phyloP scores from a whole-genome alignment of 1,284 basidiomycete species.

The Moniliella sp. region DNA sequence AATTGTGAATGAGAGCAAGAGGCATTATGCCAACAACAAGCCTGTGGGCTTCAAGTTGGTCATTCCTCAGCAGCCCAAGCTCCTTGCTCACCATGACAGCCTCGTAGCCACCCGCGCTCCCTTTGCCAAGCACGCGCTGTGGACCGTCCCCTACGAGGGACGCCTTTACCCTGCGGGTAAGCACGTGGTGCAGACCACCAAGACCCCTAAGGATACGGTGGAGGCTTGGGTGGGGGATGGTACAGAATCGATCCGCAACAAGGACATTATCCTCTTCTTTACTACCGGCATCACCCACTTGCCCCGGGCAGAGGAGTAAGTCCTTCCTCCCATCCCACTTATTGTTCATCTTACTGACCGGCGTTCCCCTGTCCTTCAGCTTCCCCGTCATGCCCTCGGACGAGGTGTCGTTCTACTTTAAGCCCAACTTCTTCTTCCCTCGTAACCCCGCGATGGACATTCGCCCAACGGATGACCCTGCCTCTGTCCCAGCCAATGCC shows the following conservation, averaged over 20 bases:
- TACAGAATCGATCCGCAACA: slow-evolving; percentile 43
- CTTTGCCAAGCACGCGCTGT: slow-evolving; percentile 56
- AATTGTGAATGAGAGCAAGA: slow-evolving; percentile 42
- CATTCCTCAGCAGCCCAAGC: slow-evolving; percentile 45
- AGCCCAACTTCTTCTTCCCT: slow-evolving; percentile 64
- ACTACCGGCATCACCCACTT: slow-evolving; percentile 63
- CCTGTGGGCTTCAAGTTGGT: slow-evolving; percentile 48
- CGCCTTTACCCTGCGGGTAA: slow-evolving; percentile 66
- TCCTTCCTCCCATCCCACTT: slow-evolving; percentile 26
- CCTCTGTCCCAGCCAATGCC: slow-evolving; percentile 2
- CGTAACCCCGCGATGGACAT: slow-evolving; percentile 68
- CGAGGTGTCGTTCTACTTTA: slow-evolving; percentile 50
- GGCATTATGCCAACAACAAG: slow-evolving; percentile 37
- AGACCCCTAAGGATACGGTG: slow-evolving; percentile 43
- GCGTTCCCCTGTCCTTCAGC: slow-evolving; percentile 33
- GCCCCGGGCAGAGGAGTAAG: slow-evolving; percentile 68
- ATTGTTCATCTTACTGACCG: neutral
- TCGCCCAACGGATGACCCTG: slow-evolving; percentile 46
- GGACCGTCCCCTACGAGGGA: slow-evolving; percentile 47
- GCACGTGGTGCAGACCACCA: slow-evolving; percentile 58
- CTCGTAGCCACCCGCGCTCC: slow-evolving; percentile 54
- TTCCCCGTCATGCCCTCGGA: slow-evolving; percentile 61
- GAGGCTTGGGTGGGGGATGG: slow-evolving; percentile 46
- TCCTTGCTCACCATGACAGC: slow-evolving; percentile 50
- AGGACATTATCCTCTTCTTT: slow-evolving; percentile 57